phyloP scores from a whole-genome alignment of 2,329 filamentous ascomycete genomes.

The Verticillium tricorpus region DNA sequence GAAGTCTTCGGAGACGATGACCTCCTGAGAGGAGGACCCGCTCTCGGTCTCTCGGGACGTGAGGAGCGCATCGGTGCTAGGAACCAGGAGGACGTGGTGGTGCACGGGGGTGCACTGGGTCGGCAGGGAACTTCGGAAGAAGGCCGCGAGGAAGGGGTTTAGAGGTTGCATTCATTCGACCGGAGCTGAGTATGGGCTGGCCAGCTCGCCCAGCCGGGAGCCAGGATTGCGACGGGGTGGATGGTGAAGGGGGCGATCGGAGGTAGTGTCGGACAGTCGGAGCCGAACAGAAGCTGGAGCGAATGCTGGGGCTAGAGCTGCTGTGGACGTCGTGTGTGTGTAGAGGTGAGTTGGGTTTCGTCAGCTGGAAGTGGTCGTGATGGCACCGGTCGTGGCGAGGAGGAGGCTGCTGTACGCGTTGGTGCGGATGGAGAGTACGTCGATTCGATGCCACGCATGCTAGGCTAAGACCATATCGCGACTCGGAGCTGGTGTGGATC shows the following conservation, averaged over 20 bases:
- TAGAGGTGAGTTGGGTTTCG: too few relatives aligned
- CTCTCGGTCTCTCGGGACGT: slow-evolving; percentile 84
- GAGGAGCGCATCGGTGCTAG: slow-evolving; percentile 86
- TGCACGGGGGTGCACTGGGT: slow-evolving; percentile 87
- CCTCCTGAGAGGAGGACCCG: slow-evolving; percentile 69
- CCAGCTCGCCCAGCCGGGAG: slow-evolving; percentile 9
- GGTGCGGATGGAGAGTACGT: not conserved
- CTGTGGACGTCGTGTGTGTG: not conserved
- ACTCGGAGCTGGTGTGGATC: not conserved
- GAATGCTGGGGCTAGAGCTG: not conserved
- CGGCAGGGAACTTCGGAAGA: slow-evolving; percentile 93
- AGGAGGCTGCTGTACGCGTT: not conserved
- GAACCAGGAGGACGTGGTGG: slow-evolving; percentile 91
- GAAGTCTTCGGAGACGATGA: slow-evolving; percentile 89
- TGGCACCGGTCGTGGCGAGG: not conserved
- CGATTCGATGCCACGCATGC: not conserved
- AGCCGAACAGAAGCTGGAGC: not conserved
- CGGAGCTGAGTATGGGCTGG: slow-evolving; percentile 10
- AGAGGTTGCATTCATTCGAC: slow-evolving; percentile 75
- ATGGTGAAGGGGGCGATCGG: not conserved
- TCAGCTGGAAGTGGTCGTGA: not conserved
- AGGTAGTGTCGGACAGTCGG: not conserved
- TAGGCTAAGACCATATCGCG: not conserved
- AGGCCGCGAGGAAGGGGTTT: slow-evolving; percentile 97
- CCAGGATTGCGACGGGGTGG: not conserved